Conservation (phyloP, 2,329 filamentous ascomycete genomes). For the Chalara sp. region DNA sequence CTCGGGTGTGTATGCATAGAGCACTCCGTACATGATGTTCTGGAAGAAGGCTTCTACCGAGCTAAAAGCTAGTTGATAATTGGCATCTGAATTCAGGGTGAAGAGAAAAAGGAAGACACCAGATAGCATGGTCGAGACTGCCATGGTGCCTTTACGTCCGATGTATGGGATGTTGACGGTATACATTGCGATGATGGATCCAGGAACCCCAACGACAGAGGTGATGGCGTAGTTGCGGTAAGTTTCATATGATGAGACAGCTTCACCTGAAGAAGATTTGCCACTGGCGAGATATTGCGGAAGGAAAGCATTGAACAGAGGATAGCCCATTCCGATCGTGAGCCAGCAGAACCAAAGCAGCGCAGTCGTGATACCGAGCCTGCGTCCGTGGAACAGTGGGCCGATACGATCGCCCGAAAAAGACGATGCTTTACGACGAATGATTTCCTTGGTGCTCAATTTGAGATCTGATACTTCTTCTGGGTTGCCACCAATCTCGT, state of each 20-base stretch:
- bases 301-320: slow-evolving; percentile 85
- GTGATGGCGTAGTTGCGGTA: slow-evolving; percentile 84
- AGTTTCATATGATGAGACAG: slow-evolving; percentile 37
- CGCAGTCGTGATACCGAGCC: slow-evolving; percentile 42
- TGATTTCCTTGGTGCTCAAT: slow-evolving; percentile 14
- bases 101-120: slow-evolving; percentile 67
- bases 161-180: slow-evolving; percentile 60
- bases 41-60: slow-evolving; percentile 66
- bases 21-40: slow-evolving; percentile 71
- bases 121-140: slow-evolving; percentile 58
- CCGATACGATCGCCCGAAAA: slow-evolving; percentile 63
- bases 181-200: slow-evolving; percentile 66
- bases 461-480: slow-evolving; percentile 3
- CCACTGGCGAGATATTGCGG: slow-evolving; percentile 72
- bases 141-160: slow-evolving; percentile 68
- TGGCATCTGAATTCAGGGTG: slow-evolving; percentile 47
- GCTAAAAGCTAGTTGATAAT: slow-evolving; percentile 56
- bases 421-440: slow-evolving; percentile 44
- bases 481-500: slow-evolving; percentile 42
- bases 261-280: slow-evolving; percentile 25
- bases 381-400: slow-evolving; percentile 54
- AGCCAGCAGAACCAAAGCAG: slow-evolving; percentile 76
- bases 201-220: slow-evolving; percentile 68
- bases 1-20: slow-evolving; percentile 73
- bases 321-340: slow-evolving; percentile 79